Percentiles rank a stretch among this genome's conserved stretches.
Evolutionary conservation across 2,329 filamentous ascomycete species (phyloP).

Genomic region (Bipolaris oryzae): DNA sequence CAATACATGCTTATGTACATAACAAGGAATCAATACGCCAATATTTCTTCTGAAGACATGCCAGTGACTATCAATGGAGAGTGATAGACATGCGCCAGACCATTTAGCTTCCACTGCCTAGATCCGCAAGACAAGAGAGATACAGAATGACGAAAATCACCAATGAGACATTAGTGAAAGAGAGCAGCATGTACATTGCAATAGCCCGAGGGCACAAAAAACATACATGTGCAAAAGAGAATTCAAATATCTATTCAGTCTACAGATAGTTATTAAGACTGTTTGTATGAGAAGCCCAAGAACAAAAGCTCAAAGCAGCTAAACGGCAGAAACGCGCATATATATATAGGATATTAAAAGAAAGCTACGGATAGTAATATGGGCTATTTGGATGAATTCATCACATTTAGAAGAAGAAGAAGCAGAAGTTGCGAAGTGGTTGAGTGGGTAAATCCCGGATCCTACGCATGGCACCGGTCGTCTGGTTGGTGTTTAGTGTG

Average conservation of each 20-base stretch:
- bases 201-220: too few relatives aligned
- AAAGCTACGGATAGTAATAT: background rate
- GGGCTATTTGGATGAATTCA: background rate
- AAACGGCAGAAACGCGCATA: background rate
- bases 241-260: background rate
- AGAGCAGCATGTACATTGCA: too few relatives aligned
- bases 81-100: too few relatives aligned
- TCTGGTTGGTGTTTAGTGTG: background rate
- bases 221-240: background rate
- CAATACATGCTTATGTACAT: background rate
- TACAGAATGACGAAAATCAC: too few relatives aligned
- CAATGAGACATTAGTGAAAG: too few relatives aligned
- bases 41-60: background rate
- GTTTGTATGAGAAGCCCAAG: background rate
- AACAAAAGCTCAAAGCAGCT: background rate
- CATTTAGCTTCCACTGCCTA: too few relatives aligned
- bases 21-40: too few relatives aligned
- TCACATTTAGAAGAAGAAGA: conserved; percentile 1
- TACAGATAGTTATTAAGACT: background rate
- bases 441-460: conserved; percentile 49
- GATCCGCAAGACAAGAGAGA: too few relatives aligned
- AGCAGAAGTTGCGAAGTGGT: conserved; percentile 14
- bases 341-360: background rate
- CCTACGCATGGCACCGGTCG: conserved; percentile 17
- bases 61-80: too few relatives aligned